Evolutionary conservation across 2,329 filamentous ascomycete genomes (phyloP).

Genomic region (Aureobasidium sp.): DNA sequence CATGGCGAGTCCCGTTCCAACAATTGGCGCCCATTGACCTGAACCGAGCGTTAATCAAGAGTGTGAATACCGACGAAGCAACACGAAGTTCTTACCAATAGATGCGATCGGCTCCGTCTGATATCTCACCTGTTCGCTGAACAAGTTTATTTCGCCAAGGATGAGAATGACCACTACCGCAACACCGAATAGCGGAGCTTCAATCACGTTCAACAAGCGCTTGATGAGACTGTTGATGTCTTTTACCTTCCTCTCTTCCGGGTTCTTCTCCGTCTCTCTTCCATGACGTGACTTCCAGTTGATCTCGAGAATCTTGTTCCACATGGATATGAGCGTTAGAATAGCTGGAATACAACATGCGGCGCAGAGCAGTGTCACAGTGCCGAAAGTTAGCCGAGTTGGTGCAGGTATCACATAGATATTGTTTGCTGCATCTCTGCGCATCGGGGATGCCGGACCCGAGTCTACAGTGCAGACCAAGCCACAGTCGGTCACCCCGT

Average conservation of each 20-base stretch:
- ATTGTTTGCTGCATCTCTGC: slow-evolving; percentile 48
- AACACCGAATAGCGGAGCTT: slow-evolving; percentile 51
- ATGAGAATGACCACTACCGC: slow-evolving; percentile 53
- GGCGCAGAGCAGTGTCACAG: slow-evolving; percentile 52
- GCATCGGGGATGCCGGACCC: slow-evolving; percentile 49
- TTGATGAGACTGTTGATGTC: slow-evolving; percentile 31
- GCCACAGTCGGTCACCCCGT: slow-evolving; percentile 33
- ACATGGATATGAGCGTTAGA: slow-evolving; percentile 53
- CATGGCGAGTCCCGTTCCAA: slow-evolving; percentile 50
- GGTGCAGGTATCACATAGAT: slow-evolving; percentile 57
- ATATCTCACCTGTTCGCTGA: slow-evolving; percentile 46
- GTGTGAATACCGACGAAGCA: background rate
- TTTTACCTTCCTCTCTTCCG: slow-evolving; percentile 33
- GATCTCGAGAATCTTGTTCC: slow-evolving; percentile 55
- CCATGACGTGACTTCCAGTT: slow-evolving; percentile 48
- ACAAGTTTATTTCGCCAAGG: slow-evolving; percentile 58
- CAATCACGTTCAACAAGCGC: slow-evolving; percentile 35
- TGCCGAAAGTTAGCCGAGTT: slow-evolving; percentile 47
- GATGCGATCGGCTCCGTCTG: slow-evolving; percentile 56
- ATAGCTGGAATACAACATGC: slow-evolving; percentile 59
- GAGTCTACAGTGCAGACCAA: slow-evolving; percentile 38
- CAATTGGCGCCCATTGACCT: slow-evolving; percentile 55
- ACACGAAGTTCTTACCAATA: slow-evolving; percentile 40
- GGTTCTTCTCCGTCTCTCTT: slow-evolving; percentile 21
- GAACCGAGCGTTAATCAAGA: background rate